A percentile compares a stretch with the other conserved stretches of the same genome.
Conservation (phyloP, 176 grass and related monocot species). For the Carex scoparia region DNA sequence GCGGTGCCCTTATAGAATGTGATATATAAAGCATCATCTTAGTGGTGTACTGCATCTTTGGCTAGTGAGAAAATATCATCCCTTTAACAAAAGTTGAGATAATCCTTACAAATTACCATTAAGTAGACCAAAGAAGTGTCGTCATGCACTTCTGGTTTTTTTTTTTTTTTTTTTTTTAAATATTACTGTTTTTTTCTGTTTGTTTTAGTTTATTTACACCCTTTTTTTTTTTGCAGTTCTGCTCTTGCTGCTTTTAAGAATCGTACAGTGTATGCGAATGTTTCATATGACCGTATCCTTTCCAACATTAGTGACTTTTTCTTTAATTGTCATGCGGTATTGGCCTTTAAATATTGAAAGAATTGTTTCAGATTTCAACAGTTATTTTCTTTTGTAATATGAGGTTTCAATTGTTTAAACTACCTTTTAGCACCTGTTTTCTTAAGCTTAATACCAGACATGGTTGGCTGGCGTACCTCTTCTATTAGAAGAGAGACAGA, state of each 20-base stretch:
- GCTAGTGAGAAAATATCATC: neutral
- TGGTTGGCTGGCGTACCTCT: conserved; percentile 93
- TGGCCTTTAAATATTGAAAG: conserved; percentile 1
- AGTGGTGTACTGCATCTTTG: neutral
- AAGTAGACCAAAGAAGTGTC: neutral
- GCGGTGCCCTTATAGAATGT: neutral
- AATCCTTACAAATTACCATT: neutral
- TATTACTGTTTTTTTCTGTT: neutral
- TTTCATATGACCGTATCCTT: conserved; percentile 94
- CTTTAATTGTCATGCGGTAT: neutral
- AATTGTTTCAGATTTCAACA: neutral
- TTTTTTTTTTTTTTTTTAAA: neutral
- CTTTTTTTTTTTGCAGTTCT: conserved; percentile 40
- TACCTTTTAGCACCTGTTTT: conserved; percentile 25
- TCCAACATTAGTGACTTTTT: neutral
- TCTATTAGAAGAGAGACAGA: conserved; percentile 77
- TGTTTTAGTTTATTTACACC: neutral
- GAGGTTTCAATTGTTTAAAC: conserved; percentile 8
- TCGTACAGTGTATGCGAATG: conserved; percentile 68
- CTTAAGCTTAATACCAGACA: conserved; percentile 57
- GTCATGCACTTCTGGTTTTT: neutral
- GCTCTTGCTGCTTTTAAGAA: conserved; percentile 67
- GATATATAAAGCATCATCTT: neutral
- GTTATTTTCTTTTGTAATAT: neutral
- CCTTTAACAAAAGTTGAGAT: neutral